Percentiles rank a stretch among this genome's conserved stretches.
These are phyloP conservation scores for Aspergillus sp. DNA, from an alignment of 2,329 filamentous ascomycete species.

Conservation along the genomic window DNA sequence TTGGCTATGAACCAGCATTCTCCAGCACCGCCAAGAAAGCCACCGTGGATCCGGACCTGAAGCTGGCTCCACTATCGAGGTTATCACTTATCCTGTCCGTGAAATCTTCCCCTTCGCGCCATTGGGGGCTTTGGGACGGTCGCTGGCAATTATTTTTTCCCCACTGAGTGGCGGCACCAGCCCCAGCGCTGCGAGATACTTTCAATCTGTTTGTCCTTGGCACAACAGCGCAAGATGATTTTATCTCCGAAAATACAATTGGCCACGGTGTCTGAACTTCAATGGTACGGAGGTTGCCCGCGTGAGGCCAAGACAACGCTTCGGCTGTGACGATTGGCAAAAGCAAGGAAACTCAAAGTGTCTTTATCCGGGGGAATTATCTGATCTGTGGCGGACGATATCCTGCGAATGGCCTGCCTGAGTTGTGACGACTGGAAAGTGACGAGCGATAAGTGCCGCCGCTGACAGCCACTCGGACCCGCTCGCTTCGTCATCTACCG, in stretches of 20 bases:
- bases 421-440: neutral
- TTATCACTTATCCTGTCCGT: neutral
- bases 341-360: neutral
- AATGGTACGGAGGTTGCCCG: neutral
- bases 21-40: conserved; percentile 13
- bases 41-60: conserved; percentile 10
- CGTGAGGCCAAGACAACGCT: neutral
- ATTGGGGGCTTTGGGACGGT: neutral
- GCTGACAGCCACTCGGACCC: conserved; percentile 4
- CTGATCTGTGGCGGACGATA: conserved; percentile 1
- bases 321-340: neutral
- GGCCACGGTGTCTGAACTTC: neutral
- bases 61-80: neutral
- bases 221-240: neutral
- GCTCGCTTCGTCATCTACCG: conserved; percentile 6
- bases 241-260: neutral
- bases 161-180: neutral
- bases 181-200: neutral
- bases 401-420: neutral
- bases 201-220: neutral
- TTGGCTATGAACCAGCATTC: neutral
- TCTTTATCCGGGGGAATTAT: neutral
- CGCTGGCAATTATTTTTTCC: neutral
- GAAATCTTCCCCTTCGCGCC: neutral
- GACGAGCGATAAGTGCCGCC: neutral